Base-by-base conservation (phyloP, 805 yeast genomes). In the Cyberlindnera samutprakarnensis region DNA sequence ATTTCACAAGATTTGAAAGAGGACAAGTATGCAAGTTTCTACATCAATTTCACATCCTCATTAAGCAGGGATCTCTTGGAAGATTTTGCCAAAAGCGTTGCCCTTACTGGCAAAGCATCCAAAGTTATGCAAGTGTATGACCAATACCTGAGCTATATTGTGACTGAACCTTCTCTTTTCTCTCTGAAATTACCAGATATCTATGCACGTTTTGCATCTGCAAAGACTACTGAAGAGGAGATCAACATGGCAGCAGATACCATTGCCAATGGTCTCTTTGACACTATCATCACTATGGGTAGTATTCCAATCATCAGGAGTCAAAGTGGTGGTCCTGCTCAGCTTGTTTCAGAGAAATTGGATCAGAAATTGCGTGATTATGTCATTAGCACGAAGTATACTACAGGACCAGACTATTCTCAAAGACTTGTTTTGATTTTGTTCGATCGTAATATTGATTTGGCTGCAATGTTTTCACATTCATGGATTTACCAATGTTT, bases 401-500 rank as follows among this genome's bases (percentile, higher is more conserved):
- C 49, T 12, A 36, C 41, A 3, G 37, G 30, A 23, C 31, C 34
- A 14, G 51, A 44, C 17, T 51, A 59, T 6, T 45, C 66, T 24
- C 79, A 78, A 36, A 66, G 95, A 39, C 73, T 81, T 3, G 96
- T 90, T 10, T 64, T 92, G 46, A 68, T 94, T 20, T 57, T 92
- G 25, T 59, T 92, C 27, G 99, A 92, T 59, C 70, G 99, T 56
- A 84, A 81, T 52, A 68, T 92, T 37, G 97, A 92, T 58, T 66
- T 92, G 39, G 79, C 92, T 2, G 80, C 95, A 12, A 90, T 92
- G 96, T 78, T 92, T 57, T 74, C 90, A 1, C 99, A 92, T 59
- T 85, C 96, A 10, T 90, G 97, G 96, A 88, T 94, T 30, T 92
- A 92, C 56, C 95, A 90, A 62, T 87, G 96, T 49, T 78, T 92